Evolutionary conservation across 768 basidiomycete species (phyloP).

Genomic region (Mycena sanguinolenta): DNA sequence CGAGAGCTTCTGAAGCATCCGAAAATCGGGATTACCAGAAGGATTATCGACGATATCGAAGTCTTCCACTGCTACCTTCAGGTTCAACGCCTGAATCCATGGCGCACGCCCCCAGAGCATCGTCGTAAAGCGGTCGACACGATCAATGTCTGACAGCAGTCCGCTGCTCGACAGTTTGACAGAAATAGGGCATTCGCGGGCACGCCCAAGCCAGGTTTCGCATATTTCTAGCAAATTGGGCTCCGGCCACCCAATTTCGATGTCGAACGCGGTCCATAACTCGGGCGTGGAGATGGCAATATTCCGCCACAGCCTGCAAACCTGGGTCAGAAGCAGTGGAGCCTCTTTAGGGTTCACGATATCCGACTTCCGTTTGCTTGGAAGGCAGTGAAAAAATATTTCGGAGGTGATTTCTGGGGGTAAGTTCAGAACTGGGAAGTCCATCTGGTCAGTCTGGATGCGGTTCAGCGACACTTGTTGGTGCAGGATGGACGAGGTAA

Average conservation of each 20-base stretch:
- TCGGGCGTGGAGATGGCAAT: constrained; percentile 14
- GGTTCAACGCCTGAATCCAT: neutral
- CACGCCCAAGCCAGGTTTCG: constrained; percentile 1
- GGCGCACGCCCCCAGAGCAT: neutral
- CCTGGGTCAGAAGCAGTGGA: neutral
- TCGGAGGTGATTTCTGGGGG: constrained; percentile 27
- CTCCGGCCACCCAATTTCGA: neutral
- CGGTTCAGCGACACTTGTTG: too few species aligned
- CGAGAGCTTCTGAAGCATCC: neutral
- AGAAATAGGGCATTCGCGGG: neutral
- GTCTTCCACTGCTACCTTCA: neutral
- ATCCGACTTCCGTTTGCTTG: neutral
- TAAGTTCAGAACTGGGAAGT: constrained; percentile 4
- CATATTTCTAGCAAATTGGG: neutral
- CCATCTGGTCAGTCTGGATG: too few species aligned
- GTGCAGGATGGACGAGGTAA: too few species aligned
- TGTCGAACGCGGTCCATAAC: constrained; percentile 12
- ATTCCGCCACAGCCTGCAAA: constrained; percentile 15
- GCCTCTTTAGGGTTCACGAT: neutral
- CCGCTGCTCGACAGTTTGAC: neutral
- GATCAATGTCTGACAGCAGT: neutral
- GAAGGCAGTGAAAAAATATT: constrained; percentile 21
- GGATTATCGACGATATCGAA: neutral
- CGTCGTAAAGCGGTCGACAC: neutral
- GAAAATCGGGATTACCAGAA: neutral